Evolutionary conservation across 352 stramenopile genomes (phyloP), one percentile per base, ranked within the genome.

Genomic region (Albugo laibachii): DNA sequence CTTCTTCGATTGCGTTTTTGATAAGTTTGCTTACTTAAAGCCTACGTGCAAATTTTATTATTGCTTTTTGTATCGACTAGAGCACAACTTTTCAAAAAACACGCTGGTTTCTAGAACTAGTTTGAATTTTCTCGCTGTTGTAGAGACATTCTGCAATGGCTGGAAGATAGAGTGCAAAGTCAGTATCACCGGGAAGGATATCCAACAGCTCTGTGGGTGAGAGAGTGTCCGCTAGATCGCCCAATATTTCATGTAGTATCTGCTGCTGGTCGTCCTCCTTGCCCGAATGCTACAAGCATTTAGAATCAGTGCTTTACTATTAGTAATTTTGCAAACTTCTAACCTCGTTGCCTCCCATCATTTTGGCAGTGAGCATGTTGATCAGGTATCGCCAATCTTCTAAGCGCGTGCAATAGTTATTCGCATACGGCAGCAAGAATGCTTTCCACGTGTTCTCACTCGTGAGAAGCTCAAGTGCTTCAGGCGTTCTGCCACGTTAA

Each of bases 371-470:
- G 5, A 82, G 57, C 13, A 64, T 84, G 48, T 64, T 63, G 54
- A 83, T 82, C 36, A 83, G 57, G 47, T 69, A 78, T 19, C 65
- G 62, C 77, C 77, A 91, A 49, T 91, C 74, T 11, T 77, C 65
- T 40, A 91, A 55, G 1, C 66, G 80, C 8, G 50, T 52, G 54
- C 72, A 86, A 56, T 71, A 83, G 54, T 49, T 69, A 51, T 73
- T 80, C 15, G 66, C 68, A 40, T 85, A 91, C 36, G 74, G 69
- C 24, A 91, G 55, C 42, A 87, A 43, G 8, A 43, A 43, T 43
- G 38, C 16, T 10, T 8, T 43, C 3, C 38, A 19, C 20, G 38
- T 8, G 8, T 43, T 19, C 38, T 43, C 20, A 24, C 38, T 3
- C 3, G 8, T 43, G 8, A 43, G 38, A 24, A 43, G 38, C 3